phyloP scores from a whole-genome alignment of 148 eudicot genomes.

The Bassia scoparia region DNA sequence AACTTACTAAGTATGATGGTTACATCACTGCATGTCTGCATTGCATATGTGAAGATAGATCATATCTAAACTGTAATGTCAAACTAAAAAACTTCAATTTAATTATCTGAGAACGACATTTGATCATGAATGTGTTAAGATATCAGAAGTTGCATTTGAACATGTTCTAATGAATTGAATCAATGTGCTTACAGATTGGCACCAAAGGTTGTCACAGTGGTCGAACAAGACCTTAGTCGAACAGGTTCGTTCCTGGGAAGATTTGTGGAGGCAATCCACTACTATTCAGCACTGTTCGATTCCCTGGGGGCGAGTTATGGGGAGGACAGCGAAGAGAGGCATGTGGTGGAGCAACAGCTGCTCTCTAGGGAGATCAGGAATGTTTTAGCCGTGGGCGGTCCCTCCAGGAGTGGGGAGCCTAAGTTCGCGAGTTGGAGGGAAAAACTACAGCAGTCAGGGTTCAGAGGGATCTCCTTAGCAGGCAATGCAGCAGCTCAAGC shows the following conservation, averaged over 20 bases:
- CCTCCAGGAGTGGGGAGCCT: slow-evolving; percentile 61
- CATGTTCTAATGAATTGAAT: not conserved
- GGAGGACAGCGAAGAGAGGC: slow-evolving; percentile 91
- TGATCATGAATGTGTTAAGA: not conserved
- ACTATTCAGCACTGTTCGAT: slow-evolving; percentile 94
- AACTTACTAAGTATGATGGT: not conserved
- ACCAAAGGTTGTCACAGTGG: slow-evolving; percentile 93
- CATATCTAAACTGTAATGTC: not conserved
- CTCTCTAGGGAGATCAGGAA: slow-evolving; percentile 81
- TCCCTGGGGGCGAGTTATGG: slow-evolving; percentile 89
- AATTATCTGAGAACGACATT: not conserved
- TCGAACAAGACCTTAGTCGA: slow-evolving; percentile 92
- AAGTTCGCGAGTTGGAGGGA: slow-evolving; percentile 89
- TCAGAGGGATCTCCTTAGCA: slow-evolving; percentile 66
- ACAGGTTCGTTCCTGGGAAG: slow-evolving; percentile 82
- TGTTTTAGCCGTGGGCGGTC: slow-evolving; percentile 77
- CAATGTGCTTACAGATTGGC: slow-evolving; percentile 52
- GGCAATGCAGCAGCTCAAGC: slow-evolving; percentile 98
- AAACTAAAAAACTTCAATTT: not conserved
- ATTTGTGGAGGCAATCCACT: slow-evolving; percentile 96
- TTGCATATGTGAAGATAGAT: not conserved
- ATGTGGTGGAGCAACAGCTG: slow-evolving; percentile 89
- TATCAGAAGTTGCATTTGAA: too few species aligned
- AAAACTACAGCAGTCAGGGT: slow-evolving; percentile 78
- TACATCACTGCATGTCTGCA: not conserved